These are phyloP conservation scores for Corrigiola litoralis DNA, from an alignment of 179 eudicot genomes.

Conservation along the genomic window DNA sequence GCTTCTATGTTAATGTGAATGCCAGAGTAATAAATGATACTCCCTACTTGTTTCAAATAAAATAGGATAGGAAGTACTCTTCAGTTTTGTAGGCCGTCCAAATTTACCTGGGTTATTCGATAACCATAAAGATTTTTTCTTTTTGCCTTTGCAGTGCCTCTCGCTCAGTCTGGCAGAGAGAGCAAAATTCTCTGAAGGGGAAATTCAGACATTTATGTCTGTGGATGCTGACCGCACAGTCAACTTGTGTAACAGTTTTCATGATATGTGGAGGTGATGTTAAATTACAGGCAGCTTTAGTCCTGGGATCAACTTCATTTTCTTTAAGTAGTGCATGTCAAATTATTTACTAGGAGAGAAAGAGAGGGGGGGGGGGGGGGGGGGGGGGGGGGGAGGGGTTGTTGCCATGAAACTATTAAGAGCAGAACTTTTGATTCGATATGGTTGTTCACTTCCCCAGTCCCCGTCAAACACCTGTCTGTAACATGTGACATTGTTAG, in stretches of 20 bases:
- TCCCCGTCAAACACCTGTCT: neutral
- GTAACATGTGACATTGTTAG: neutral
- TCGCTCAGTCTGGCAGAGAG: constrained; percentile 64
- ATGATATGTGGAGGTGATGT: constrained; percentile 92
- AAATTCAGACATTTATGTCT: constrained; percentile 97
- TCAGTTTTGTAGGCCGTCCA: neutral
- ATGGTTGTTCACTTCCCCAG: neutral
- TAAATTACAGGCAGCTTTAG: constrained; percentile 3
- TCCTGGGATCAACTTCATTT: neutral
- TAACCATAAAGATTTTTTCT: constrained; percentile 4
- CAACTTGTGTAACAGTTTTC: constrained; percentile 85
- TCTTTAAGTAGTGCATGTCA: neutral
- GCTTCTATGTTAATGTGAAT: neutral
- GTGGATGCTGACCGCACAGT: constrained; percentile 92
- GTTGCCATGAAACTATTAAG: too few species aligned
- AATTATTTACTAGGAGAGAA: neutral
- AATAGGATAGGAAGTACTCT: too few species aligned
- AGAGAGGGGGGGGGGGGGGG: too few species aligned
- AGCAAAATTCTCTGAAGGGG: constrained; percentile 87
- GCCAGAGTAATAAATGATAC: too few species aligned
- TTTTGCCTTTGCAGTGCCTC: constrained; percentile 64
- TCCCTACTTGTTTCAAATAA: too few species aligned
- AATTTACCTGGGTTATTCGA: neutral
- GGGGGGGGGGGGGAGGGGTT: too few species aligned
- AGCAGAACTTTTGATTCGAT: neutral